Evolutionary conservation across 305 asterid species (phyloP), one percentile per base, ranked within the genome.

Genomic region (Solanum hybrid): DNA sequence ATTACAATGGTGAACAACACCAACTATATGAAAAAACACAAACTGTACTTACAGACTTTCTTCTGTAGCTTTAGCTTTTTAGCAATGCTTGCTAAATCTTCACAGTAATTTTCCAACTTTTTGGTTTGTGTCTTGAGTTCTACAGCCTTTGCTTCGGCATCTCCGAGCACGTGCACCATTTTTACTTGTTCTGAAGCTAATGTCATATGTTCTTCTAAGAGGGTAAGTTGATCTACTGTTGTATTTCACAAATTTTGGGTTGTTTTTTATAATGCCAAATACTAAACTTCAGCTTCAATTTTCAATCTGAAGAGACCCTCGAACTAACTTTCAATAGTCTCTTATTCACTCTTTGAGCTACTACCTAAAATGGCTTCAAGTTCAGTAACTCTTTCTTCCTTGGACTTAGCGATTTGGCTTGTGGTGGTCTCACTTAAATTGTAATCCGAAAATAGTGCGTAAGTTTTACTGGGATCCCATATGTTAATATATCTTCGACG

Each of bases 251-350:
- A 88, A 40, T 90, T 89, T 34, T 94, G 96, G 84, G 91, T 86
- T 24, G 90, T 91, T 37, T 37, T 37, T 37, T 96, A 92, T 89
- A 94, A 89, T 34, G 90, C 92, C 88, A 97, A 84, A 91, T 89
- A 90, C 92, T 94, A 94, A 69, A 97, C 96, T 91, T 96, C 99
- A 10, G 95, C 94, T 94, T 95, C 97, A 35, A 96, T 91, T 87
- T 94, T 95, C 89, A 91, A 95, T 94, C 76, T 94, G 64, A 92
- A 94, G 87, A 92, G 89, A 73, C 91, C 90, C 87, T 95, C 98
- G n/a, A 92, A 92, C 78, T 95, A 95, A 81, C 88, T 75, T 78
- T 86, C 26, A 31, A 20, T 81, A n/a, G 13, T 89, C 82, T 88
- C 88, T 92, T 91, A 92, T 90, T 86, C 92, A 80, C 29, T 42